Evolutionary conservation across 352 stramenopile genomes (phyloP), one percentile per base, ranked within the genome.

Genomic region (Pythium oligandrum): DNA sequence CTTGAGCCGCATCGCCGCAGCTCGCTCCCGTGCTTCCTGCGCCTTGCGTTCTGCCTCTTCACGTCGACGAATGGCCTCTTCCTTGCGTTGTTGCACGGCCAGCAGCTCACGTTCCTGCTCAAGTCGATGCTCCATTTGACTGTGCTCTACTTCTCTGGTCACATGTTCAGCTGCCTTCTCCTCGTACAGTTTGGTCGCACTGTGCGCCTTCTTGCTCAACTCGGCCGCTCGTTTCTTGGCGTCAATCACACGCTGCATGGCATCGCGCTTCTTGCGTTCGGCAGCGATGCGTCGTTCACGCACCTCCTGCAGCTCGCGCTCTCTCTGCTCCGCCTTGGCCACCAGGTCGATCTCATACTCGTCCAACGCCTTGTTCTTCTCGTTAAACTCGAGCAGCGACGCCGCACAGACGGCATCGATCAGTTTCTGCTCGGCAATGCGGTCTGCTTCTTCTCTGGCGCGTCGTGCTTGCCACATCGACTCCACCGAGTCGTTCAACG

Each of bases 191-290:
- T 69, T 69, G 3, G 81, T 82, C 6, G 83, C 81, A 35, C 75
- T 61, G 17, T 74, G 78, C 7, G 79, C 81, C 33, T 90, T 86
- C 12, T 75, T 55, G 9, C 66, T 83, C 66, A 90, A 79, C 40
- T 78, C 61, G 32, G 79, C 68, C 34, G 81, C 80, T 1, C 67
- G 70, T 5, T 51, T 59, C 54, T 93, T 93, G 57, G 71, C 78
- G 48, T 90, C 69, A 40, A 93, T 85, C 17, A 93, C 78, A 6
- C 67, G 73, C 60, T 90, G 78, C 62, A 93, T 83, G 11, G 83
- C 80, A 6, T 70, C 68, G 49, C 59, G 78, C 50, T 91, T 91
- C 50, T 73, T 75, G 26, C 68, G 53, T 44, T 86, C 81, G 11
- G 78, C 75, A 11, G 75, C 71, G 3, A 56, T 51, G 35, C 71